A percentile compares a stretch with the other conserved stretches of the same genome.
These are phyloP conservation scores for Alternaria sp. DNA, from an alignment of 2,329 filamentous ascomycete species.

Conservation along the genomic window DNA sequence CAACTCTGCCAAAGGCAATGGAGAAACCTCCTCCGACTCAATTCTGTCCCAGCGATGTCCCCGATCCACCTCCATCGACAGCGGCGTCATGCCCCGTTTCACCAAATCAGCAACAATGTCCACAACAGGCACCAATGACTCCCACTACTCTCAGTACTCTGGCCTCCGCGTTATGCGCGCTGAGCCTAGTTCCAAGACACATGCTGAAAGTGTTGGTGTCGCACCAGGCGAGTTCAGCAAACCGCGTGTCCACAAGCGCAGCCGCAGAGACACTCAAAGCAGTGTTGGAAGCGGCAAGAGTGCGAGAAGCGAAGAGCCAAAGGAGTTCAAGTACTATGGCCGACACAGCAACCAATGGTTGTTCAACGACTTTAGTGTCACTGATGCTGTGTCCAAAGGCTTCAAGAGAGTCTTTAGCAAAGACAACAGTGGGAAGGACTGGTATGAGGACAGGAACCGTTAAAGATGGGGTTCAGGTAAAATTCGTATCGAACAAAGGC, in stretches of 20 bases:
- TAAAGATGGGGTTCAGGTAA: background rate
- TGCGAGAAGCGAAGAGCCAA: constrained; percentile 24
- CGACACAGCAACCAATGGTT: constrained; percentile 50
- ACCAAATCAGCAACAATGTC: constrained; percentile 41
- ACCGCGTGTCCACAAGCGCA: constrained; percentile 29
- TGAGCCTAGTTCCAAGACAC: constrained; percentile 20
- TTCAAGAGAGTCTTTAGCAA: constrained; percentile 40
- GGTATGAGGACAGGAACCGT: constrained; percentile 22
- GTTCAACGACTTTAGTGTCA: constrained; percentile 50
- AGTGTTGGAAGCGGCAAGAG: constrained; percentile 17
- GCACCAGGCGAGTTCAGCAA: constrained; percentile 40
- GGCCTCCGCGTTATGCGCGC: constrained; percentile 22
- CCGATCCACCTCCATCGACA: constrained; percentile 42
- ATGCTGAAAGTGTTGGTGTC: constrained; percentile 32
- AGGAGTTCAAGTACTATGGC: constrained; percentile 46
- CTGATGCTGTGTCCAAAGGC: constrained; percentile 42
- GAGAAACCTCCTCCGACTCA: constrained; percentile 26
- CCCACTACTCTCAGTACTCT: constrained; percentile 17
- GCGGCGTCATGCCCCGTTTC: constrained; percentile 27
- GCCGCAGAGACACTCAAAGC: constrained; percentile 25
- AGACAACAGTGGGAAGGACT: constrained; percentile 21
- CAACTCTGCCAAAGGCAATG: constrained; percentile 16
- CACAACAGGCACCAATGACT: constrained; percentile 26
- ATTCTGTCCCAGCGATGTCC: constrained; percentile 26
- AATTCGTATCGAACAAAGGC: background rate